Conservation (phyloP, 2,329 filamentous ascomycete genomes). For the Cordyceps militaris region DNA sequence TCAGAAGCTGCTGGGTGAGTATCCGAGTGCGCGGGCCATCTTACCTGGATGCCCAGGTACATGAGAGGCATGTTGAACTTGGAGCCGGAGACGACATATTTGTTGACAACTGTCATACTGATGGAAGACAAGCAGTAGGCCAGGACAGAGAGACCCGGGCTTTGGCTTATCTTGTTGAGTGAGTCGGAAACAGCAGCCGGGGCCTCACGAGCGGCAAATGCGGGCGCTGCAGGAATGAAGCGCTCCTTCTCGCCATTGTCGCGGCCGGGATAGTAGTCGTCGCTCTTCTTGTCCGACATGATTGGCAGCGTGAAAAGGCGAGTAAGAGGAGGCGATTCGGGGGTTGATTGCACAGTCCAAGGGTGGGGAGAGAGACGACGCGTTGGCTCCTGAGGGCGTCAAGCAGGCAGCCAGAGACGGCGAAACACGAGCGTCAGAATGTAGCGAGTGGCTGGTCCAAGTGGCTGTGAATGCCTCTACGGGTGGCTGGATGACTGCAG, state of each 20-base stretch:
- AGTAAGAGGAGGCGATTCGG: background rate
- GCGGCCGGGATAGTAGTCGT: slow-evolving; percentile 11
- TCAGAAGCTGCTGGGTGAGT: background rate
- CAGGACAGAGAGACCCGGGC: slow-evolving; percentile 55
- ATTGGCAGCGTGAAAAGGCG: background rate
- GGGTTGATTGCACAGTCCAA: background rate
- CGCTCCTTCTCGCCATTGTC: slow-evolving; percentile 13
- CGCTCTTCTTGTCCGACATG: slow-evolving; percentile 14
- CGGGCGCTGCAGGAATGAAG: slow-evolving; percentile 11
- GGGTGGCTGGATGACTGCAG: background rate
- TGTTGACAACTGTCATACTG: slow-evolving; percentile 95
- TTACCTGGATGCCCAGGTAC: slow-evolving; percentile 78
- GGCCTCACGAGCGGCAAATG: slow-evolving; percentile 4
- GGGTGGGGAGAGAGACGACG: background rate
- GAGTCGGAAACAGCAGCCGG: slow-evolving; percentile 8
- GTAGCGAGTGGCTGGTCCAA: background rate
- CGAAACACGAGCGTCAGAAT: background rate
- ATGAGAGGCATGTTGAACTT: slow-evolving; percentile 91
- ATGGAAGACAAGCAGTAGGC: slow-evolving; percentile 86
- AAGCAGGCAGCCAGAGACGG: background rate
- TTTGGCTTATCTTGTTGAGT: slow-evolving; percentile 12
- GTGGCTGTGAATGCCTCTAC: background rate
- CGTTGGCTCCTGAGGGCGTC: background rate
- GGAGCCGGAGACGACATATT: slow-evolving; percentile 80
- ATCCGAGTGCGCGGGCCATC: slow-evolving; percentile 18